phyloP scores from a whole-genome alignment of 2,329 filamentous ascomycete genomes.

The Pestalotiopsis sp. region DNA sequence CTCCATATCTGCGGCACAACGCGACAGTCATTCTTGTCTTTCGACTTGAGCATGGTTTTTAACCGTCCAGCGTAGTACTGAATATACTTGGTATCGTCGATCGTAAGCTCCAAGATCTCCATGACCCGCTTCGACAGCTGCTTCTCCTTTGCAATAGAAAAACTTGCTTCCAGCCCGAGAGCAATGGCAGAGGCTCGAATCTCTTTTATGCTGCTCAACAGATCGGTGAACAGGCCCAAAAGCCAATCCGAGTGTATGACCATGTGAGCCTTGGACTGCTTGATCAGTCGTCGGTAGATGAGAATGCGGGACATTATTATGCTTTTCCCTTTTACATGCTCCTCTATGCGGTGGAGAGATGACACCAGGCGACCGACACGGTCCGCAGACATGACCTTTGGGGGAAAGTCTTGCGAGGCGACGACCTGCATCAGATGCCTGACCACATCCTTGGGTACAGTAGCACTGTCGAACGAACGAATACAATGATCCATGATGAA shows the following conservation, averaged over 20 bases:
- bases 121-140: conserved; percentile 66
- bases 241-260: conserved; percentile 75
- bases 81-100: conserved; percentile 65
- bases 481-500: conserved; percentile 84
- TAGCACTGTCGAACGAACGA: conserved; percentile 66
- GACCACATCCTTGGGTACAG: conserved; percentile 73
- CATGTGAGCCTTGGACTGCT: conserved; percentile 72
- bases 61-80: conserved; percentile 69
- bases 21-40: conserved; percentile 58
- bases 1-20: conserved; percentile 89
- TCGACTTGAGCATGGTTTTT: conserved; percentile 66
- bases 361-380: conserved; percentile 71
- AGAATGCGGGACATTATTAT: conserved; percentile 75
- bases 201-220: conserved; percentile 77
- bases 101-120: conserved; percentile 59
- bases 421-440: conserved; percentile 80
- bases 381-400: conserved; percentile 71
- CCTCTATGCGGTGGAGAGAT: conserved; percentile 70
- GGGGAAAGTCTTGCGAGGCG: conserved; percentile 75
- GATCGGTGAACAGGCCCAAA: conserved; percentile 75
- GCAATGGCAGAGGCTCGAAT: conserved; percentile 73
- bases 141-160: conserved; percentile 67
- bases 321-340: conserved; percentile 75
- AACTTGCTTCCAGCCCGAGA: conserved; percentile 70
- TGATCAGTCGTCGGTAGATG: conserved; percentile 76